A percentile compares a stretch with the other conserved stretches of the same genome.
Evolutionary conservation across 768 basidiomycete species (phyloP).

Genomic region (Pleurotus djamor): DNA sequence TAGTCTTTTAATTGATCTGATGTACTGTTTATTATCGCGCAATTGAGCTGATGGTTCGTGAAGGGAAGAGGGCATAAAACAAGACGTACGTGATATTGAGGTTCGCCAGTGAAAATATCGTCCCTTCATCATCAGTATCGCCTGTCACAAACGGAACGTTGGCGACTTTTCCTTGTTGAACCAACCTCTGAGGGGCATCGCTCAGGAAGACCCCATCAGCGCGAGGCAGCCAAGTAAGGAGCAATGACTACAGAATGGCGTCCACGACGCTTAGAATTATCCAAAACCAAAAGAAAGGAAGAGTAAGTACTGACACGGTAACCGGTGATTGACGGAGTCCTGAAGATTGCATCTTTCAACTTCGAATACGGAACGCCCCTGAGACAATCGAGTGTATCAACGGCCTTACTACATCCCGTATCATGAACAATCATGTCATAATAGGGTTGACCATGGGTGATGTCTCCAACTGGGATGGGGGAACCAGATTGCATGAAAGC

Average conservation of each 20-base stretch:
- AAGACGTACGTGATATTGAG: slow-evolving; percentile 26
- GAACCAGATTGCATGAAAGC: slow-evolving; percentile 52
- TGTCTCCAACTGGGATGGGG: slow-evolving; percentile 39
- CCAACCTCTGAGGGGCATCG: slow-evolving; percentile 38
- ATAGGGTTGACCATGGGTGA: slow-evolving; percentile 38
- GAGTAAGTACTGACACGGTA: slow-evolving; percentile 29
- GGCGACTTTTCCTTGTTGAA: slow-evolving; percentile 41
- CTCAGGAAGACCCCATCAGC: slow-evolving; percentile 48
- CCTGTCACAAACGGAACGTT: slow-evolving; percentile 46
- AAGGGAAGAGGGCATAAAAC: slow-evolving; percentile 9
- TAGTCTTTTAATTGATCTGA: slow-evolving; percentile 20
- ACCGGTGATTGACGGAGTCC: slow-evolving; percentile 32
- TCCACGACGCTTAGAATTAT: no score
- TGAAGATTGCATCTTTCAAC: slow-evolving; percentile 36
- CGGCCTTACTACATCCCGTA: slow-evolving; percentile 25
- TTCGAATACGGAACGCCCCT: slow-evolving; percentile 29
- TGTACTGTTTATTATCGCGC: slow-evolving; percentile 16
- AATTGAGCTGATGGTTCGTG: neutral
- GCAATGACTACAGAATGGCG: slow-evolving; percentile 43
- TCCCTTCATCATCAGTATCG: slow-evolving; percentile 44
- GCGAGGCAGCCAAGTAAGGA: slow-evolving; percentile 46
- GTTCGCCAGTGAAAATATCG: slow-evolving; percentile 20
- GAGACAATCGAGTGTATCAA: slow-evolving; percentile 40
- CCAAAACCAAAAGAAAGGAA: no score
- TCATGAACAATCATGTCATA: slow-evolving; percentile 39